Evolutionary conservation across 768 basidiomycete genomes (phyloP), one percentile per base, ranked within the genome.

Genomic region (Trametopsis cervina): DNA sequence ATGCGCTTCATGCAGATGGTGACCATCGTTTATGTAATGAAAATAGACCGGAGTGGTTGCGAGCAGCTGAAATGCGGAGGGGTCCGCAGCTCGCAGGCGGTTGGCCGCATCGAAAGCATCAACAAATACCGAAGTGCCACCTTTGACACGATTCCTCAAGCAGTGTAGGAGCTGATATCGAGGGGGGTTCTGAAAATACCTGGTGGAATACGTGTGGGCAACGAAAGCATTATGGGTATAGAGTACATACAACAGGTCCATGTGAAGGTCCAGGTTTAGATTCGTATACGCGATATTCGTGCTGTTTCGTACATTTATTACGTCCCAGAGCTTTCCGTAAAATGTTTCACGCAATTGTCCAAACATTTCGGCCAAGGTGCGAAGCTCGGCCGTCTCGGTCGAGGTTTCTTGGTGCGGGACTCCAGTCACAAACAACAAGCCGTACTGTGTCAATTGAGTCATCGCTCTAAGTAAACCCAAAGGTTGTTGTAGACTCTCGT

Each of bases 201-300:
- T 44, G 37, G 43, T 4, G 21, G 26, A 53, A 4, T 37, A 17
- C 40, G 18, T 33, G 36, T 24, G 37, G 38, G 7, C 42, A 26
- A 11, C n/a, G n/a, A 22, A 26, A 27, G 27, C 18, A 20, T 40
- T 20, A 24, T 4, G 17, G 12, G 25, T 18, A 4, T 9, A 15
- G 40, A 18, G 18, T 10, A 74, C 90, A 54, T 60, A 94, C 91
- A 87, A 66, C 0, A 98, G 69, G 68, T 98, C 95, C 86, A 90
- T 89, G 59, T 97, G 94, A 18, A 94, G 61, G 0, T 85, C 94
- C 7, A 99, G 72, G 55, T 89, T 76, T 21, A 96, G 72, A 62
- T 92, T 83, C 11, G 95, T 99, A 63, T 96, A 97, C 3, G 95
- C 95, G 47, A 99, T 91, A 63, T 99, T 99, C 55, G 73, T 77